Percentiles rank a stretch among this genome's conserved stretches.
phyloP scores from a whole-genome alignment of 2,329 filamentous ascomycete species.

The Exophiala calicioides region DNA sequence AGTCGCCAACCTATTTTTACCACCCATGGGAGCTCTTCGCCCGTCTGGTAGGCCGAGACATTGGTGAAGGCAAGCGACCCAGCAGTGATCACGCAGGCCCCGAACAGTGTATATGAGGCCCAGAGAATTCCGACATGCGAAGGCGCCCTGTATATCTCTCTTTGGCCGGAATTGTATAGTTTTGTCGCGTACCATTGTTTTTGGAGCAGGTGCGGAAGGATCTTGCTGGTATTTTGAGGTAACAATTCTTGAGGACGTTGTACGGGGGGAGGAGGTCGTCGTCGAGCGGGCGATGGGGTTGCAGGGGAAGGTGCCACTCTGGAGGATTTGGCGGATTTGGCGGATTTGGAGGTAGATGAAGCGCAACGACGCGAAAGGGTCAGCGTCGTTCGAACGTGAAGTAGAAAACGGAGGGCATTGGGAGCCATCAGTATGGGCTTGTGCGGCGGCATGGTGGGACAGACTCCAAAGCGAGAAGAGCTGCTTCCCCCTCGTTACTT shows the following conservation, averaged over 20 bases:
- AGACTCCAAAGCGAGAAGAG: no score
- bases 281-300: no score
- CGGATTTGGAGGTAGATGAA: no score
- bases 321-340: not conserved
- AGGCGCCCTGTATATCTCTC: constrained; percentile 19
- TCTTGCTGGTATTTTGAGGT: no score
- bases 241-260: constrained; percentile 4
- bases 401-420: no score
- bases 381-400: no score
- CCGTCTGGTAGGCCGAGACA: constrained; percentile 13
- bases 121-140: constrained; percentile 22
- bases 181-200: constrained; percentile 24
- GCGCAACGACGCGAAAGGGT: no score
- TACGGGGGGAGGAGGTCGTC: not conserved
- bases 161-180: constrained; percentile 18
- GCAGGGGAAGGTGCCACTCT: no score
- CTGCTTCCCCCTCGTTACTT: no score
- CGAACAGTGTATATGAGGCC: constrained; percentile 21
- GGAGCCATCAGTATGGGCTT: no score
- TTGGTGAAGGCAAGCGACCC: constrained; percentile 19
- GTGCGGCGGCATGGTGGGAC: no score
- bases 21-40: constrained; percentile 12
- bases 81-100: constrained; percentile 12
- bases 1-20: constrained; percentile 19
- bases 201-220: no score